phyloP scores from a whole-genome alignment of 257 asterid genomes.

The Nicotiana sylvestris region DNA sequence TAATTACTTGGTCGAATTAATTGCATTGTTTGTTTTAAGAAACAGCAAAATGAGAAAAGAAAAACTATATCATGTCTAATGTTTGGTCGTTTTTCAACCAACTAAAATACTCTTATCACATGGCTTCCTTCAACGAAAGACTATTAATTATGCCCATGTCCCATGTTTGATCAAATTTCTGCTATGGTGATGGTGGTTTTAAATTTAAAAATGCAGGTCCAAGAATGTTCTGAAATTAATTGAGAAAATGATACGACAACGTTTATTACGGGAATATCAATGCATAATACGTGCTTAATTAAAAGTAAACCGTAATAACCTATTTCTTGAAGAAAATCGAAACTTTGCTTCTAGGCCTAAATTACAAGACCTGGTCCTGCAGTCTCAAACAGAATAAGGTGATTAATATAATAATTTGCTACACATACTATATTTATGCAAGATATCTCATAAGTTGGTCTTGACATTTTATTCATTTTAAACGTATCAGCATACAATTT shows the following conservation, averaged over 20 bases:
- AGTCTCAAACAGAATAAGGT: too few species aligned
- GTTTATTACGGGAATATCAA: neutral
- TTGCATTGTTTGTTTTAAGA: neutral
- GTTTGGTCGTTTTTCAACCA: neutral
- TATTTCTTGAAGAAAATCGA: too few species aligned
- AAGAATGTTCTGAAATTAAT: neutral
- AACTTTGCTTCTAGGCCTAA: too few species aligned
- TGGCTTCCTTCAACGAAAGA: neutral
- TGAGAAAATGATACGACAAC: neutral
- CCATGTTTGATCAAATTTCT: neutral
- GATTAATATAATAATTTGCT: too few species aligned
- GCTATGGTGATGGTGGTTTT: neutral
- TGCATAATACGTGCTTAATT: too few species aligned
- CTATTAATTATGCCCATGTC: neutral
- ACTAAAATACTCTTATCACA: slow-evolving; percentile 7
- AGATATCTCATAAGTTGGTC: too few species aligned
- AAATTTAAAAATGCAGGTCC: neutral
- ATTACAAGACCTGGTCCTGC: too few species aligned
- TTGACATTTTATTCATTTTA: too few species aligned
- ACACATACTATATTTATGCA: too few species aligned
- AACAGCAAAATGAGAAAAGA: neutral
- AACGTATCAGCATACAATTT: too few species aligned
- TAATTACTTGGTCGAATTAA: neutral
- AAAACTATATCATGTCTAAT: neutral
- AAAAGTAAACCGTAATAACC: too few species aligned